Percentiles rank a stretch among this genome's conserved stretches.
phyloP scores from a whole-genome alignment of 129 eudicot genomes.

The Erigeron canadensis region DNA sequence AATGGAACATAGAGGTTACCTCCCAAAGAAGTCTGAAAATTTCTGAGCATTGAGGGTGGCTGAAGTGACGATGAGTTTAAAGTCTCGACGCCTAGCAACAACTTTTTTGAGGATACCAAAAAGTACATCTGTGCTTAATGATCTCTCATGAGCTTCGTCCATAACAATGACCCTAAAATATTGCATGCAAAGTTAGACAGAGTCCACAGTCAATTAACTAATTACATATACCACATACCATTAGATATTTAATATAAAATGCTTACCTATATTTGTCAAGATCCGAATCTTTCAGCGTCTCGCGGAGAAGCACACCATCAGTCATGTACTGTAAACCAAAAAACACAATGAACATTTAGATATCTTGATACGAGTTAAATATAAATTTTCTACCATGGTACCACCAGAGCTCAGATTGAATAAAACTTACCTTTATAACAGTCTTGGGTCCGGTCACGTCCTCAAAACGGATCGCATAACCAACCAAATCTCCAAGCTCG shows the following conservation, averaged over 20 bases:
- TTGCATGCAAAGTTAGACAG: slow-evolving; percentile 1
- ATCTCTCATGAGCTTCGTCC: slow-evolving; percentile 85
- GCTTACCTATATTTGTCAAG: slow-evolving; percentile 72
- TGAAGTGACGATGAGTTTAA: slow-evolving; percentile 73
- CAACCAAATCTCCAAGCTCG: slow-evolving; percentile 57
- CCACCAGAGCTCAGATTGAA: not conserved
- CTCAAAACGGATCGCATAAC: slow-evolving; percentile 81
- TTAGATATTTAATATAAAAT: not conserved
- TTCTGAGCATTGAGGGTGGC: slow-evolving; percentile 74
- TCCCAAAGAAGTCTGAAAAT: slow-evolving; percentile 64
- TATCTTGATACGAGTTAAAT: not conserved
- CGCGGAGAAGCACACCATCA: slow-evolving; percentile 75
- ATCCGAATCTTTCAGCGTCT: slow-evolving; percentile 68
- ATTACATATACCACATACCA: slow-evolving; percentile 4
- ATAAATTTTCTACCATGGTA: not conserved
- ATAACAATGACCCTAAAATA: slow-evolving; percentile 59
- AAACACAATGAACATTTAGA: not conserved
- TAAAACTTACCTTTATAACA: slow-evolving; percentile 50
- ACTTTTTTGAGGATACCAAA: slow-evolving; percentile 72
- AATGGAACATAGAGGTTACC: slow-evolving; percentile 33
- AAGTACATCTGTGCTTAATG: slow-evolving; percentile 63
- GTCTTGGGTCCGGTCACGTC: slow-evolving; percentile 66
- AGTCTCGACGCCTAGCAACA: slow-evolving; percentile 70
- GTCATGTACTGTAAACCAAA: slow-evolving; percentile 60
- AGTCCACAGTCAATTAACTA: not conserved